These are phyloP conservation scores for Aureobasidium sp. DNA, from an alignment of 2,329 filamentous ascomycete genomes.

Conservation along the genomic window DNA sequence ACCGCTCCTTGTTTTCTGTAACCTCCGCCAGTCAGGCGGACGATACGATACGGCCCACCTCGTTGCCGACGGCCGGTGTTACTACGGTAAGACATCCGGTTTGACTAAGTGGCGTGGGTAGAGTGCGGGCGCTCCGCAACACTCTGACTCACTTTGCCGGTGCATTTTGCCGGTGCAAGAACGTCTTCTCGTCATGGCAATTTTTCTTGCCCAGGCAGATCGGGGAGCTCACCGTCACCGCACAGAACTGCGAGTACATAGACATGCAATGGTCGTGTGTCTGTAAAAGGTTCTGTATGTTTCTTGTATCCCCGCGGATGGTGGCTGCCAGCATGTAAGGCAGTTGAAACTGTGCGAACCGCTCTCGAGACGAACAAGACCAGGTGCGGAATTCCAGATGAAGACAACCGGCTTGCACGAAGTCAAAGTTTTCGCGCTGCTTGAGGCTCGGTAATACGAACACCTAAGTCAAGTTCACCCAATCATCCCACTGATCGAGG, in stretches of 20 bases:
- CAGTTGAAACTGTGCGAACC: too few relatives aligned
- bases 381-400: neutral
- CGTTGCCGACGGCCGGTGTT: conserved; percentile 1
- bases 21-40: neutral
- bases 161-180: neutral
- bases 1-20: neutral
- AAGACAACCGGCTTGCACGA: neutral
- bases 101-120: neutral
- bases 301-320: neutral
- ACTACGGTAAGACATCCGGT: neutral
- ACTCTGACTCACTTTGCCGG: conserved; percentile 4
- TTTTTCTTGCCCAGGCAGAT: neutral
- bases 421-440: neutral
- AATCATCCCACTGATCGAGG: neutral
- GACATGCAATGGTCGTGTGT: too few relatives aligned
- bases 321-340: too few relatives aligned
- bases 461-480: neutral
- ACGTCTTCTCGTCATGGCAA: neutral
- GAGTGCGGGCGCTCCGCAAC: neutral
- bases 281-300: neutral
- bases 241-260: neutral
- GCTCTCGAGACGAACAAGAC: neutral
- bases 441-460: neutral
- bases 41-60: neutral
- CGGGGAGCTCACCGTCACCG: neutral